These are phyloP conservation scores for Ganoderma boninense DNA, from an alignment of 1,284 basidiomycete species.

Conservation along the genomic window DNA sequence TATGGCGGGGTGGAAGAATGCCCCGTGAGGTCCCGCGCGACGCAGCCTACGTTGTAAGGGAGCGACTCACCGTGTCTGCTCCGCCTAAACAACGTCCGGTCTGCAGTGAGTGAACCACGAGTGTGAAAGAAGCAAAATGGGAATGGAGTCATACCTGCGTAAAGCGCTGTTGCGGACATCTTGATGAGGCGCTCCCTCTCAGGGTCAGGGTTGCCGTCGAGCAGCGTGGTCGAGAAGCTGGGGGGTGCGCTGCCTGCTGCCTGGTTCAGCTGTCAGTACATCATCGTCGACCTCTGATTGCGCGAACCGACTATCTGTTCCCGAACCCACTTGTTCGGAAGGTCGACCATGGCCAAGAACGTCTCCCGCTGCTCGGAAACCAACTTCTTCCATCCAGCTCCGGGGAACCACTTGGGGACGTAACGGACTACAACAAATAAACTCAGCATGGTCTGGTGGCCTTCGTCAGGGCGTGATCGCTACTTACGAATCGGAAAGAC, in stretches of 20 bases:
- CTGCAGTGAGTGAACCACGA: not conserved
- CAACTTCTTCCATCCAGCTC: conserved; percentile 35
- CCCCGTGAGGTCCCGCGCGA: not conserved
- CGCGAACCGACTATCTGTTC: conserved; percentile 30
- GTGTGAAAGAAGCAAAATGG: too few species aligned
- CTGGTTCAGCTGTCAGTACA: conserved; percentile 19
- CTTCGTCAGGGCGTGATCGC: not conserved
- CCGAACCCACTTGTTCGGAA: conserved; percentile 35
- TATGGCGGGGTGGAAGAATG: conserved; percentile 6
- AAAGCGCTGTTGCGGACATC: conserved; percentile 38
- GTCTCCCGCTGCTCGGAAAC: conserved; percentile 30
- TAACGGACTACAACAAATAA: conserved; percentile 21
- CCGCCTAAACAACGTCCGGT: conserved; percentile 28
- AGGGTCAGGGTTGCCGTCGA: conserved; percentile 29
- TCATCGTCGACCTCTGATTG: not conserved
- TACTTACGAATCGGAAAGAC: conserved; percentile 41
- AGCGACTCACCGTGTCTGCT: conserved; percentile 36
- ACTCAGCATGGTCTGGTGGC: not conserved
- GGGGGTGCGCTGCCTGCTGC: conserved; percentile 38
- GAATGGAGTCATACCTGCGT: conserved; percentile 30
- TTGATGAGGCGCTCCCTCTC: conserved; percentile 40
- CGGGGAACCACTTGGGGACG: conserved; percentile 43
- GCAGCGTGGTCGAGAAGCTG: conserved; percentile 36
- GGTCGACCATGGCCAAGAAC: conserved; percentile 32
- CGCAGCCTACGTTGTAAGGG: not conserved